Percentiles rank a stretch among this genome's conserved stretches.
These are phyloP conservation scores for Saccharomycopsis javanensis DNA, from an alignment of 805 yeast genomes.

Conservation along the genomic window DNA sequence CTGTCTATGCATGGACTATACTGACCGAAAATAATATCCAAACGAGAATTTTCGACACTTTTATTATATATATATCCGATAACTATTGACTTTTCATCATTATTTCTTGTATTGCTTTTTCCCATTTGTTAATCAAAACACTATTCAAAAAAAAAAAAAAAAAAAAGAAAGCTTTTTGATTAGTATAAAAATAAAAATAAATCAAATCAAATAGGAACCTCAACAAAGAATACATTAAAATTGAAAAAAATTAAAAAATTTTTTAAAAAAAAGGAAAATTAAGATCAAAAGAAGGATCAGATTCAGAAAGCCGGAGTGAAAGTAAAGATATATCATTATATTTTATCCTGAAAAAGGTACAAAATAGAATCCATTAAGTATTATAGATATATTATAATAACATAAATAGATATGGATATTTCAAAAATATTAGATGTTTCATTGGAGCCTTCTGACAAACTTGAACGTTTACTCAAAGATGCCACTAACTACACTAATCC, in stretches of 20 bases:
- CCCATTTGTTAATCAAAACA: neutral
- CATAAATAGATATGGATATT: slow-evolving; percentile 57
- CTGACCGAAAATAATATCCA: neutral
- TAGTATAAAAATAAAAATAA: too few species aligned
- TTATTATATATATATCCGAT: too few species aligned
- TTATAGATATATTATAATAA: neutral
- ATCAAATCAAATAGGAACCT: too few species aligned
- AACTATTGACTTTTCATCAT: neutral
- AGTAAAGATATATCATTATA: too few species aligned
- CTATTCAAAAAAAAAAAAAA: too few species aligned
- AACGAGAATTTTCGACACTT: neutral
- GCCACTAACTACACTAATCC: slow-evolving; percentile 23
- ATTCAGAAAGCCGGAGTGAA: too few species aligned
- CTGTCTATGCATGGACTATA: neutral
- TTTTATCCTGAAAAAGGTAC: neutral
- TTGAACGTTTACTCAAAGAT: slow-evolving; percentile 25
- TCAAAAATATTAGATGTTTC: slow-evolving; percentile 68
- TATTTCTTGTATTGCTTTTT: neutral
- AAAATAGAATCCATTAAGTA: neutral
- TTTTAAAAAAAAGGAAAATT: too few species aligned
- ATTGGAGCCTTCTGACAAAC: slow-evolving; percentile 70
- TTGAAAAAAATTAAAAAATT: too few species aligned
- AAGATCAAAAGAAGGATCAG: too few species aligned
- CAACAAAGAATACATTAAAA: too few species aligned
- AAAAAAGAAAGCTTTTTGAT: too few species aligned